phyloP scores from a whole-genome alignment of 192 early-diverging fungal genomes.

The Pecoramyces ruminantium region DNA sequence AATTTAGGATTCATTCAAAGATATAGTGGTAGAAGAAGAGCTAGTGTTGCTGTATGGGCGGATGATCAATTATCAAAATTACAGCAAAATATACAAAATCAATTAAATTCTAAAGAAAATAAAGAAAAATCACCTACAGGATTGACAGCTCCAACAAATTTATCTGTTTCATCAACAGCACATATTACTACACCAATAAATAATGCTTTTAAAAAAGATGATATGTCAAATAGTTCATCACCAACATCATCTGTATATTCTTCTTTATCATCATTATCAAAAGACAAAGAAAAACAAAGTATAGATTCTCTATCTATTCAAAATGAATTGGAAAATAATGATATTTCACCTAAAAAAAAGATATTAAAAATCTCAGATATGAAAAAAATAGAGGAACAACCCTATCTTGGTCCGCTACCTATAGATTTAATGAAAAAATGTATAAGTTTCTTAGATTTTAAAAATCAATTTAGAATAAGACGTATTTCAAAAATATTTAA shows the following conservation, averaged over 20 bases:
- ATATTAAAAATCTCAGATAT: not conserved
- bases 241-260: not conserved
- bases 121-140: not conserved
- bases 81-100: slow-evolving; percentile 21
- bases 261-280: not conserved
- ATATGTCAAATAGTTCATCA: not conserved
- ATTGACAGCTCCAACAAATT: not conserved
- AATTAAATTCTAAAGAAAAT: too few relatives aligned
- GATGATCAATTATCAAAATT: slow-evolving; percentile 50
- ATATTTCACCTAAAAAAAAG: not conserved
- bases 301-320: too few relatives aligned
- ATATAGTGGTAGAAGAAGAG: slow-evolving; percentile 18
- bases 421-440: not conserved
- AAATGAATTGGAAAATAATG: too few relatives aligned
- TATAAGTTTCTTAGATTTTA: not conserved
- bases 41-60: slow-evolving; percentile 63
- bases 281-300: not conserved
- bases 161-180: slow-evolving; percentile 11
- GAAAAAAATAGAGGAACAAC: not conserved
- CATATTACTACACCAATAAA: not conserved
- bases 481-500: not conserved
- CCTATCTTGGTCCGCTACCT: not conserved
- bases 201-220: not conserved
- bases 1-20: not conserved
- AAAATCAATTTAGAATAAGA: not conserved